These are phyloP conservation scores for Pseudotsuga menziesii DNA, from an alignment of 75 land plant genomes.

Conservation along the genomic window DNA sequence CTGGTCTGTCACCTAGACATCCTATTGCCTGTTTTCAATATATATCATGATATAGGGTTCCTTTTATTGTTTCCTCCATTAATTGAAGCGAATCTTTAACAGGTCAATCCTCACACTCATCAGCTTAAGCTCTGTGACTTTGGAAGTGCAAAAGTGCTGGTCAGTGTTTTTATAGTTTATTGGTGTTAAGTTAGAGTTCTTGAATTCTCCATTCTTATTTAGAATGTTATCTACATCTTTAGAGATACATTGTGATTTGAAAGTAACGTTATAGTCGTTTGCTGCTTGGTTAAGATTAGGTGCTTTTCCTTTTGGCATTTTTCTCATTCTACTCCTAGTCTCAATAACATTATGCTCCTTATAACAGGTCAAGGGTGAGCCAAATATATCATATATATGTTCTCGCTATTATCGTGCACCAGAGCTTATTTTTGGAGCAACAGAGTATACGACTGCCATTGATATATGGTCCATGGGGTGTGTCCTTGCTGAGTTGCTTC, in stretches of 20 bases:
- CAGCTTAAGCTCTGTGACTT: constrained; percentile 84
- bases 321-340: background rate
- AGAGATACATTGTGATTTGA: background rate
- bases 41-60: background rate
- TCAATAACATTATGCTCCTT: background rate
- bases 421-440: constrained; percentile 82
- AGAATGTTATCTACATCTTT: background rate
- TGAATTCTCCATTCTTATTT: background rate
- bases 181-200: background rate
- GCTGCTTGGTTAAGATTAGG: background rate
- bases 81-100: constrained; percentile 10
- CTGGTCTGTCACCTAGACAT: constrained; percentile 37
- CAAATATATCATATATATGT: constrained; percentile 78
- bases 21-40: background rate
- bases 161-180: constrained; percentile 11
- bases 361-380: constrained; percentile 66
- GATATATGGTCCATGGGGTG: constrained; percentile 83
- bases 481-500: constrained; percentile 78
- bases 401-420: constrained; percentile 87
- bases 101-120: constrained; percentile 89
- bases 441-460: constrained; percentile 82
- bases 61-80: background rate
- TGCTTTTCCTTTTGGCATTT: background rate
- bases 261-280: background rate
- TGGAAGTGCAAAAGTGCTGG: constrained; percentile 86